Base-by-base conservation (phyloP, 495 filamentous ascomycete species). In the Xylaria sp. region DNA sequence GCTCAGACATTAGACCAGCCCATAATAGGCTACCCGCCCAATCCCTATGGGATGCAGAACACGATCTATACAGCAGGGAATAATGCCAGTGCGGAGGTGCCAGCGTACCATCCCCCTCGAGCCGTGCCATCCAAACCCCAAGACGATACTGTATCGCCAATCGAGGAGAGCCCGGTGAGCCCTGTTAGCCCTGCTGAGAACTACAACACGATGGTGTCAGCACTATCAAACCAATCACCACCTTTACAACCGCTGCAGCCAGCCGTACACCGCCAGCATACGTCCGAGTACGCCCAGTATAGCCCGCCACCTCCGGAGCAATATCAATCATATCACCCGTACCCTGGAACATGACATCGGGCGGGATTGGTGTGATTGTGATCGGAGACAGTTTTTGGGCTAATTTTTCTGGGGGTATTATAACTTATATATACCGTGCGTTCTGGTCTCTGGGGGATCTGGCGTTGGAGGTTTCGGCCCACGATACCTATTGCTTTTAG, bases 151-250 rank as follows among this genome's bases (percentile, higher is more conserved):
- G 76, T 79, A 61, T 79, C 77, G 8, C 77, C 77, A 0, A 9
- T 72, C 5, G 70, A 72, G 6, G 46, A 53, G 11, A 72, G 70
- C 53, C 62, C 69, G 12, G 74, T 78, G 12, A 72, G 71, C 2
- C 71, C 57, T 3, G 48, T 77, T 0, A 79, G 74, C 48, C 73
- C 75, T 31, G 77, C 70, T 44, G 75, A 77, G 5, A 72, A 72
- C 44, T 72, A 79, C 46, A 72, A 73, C 15, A 70, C 73, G n/a
- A 72, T 71, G 31, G 73, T 77, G 40, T 77, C 77, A 1, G 76
- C 75, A 62, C 74, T 79, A 37, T 77, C 77, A 24, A 76, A 79
- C 31, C 71, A 70, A 19, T 75, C 77, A 46, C 77, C 77, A 31
- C 77, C 75, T 35, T 71, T 75, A 19, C 70, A 67, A 19, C 63